Evolutionary conservation across 345 rosid genomes (phyloP).

Genomic region (Citrus cavaleriei): DNA sequence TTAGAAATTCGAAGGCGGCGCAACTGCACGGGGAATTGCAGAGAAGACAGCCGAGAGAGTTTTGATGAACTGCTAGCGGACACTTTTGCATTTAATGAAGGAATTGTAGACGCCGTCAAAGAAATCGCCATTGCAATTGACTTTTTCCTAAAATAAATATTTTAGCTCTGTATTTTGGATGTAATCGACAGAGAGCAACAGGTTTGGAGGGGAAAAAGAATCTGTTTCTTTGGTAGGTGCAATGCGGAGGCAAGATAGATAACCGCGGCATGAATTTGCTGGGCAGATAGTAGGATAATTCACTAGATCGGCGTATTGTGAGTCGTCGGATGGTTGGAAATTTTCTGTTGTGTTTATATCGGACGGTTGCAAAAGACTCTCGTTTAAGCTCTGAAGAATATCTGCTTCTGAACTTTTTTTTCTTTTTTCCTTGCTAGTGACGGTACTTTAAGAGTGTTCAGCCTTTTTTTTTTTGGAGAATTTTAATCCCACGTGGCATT

Average conservation of each 20-base stretch:
- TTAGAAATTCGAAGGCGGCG: conserved; percentile 22
- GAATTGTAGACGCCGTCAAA: conserved; percentile 29
- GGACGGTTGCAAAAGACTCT: not conserved
- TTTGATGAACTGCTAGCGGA: conserved; percentile 13
- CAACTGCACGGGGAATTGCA: conserved; percentile 29
- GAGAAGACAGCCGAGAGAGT: conserved; percentile 27
- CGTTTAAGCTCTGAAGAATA: not conserved
- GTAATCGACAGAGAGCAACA: no score
- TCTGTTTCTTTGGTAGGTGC: no score
- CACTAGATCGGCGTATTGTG: not conserved
- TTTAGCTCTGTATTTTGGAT: no score
- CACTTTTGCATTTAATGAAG: conserved; percentile 18
- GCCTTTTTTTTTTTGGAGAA: not conserved
- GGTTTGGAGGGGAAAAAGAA: no score
- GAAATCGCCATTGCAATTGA: conserved; percentile 49
- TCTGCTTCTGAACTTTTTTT: not conserved
- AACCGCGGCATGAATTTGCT: not conserved
- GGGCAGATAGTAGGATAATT: not conserved
- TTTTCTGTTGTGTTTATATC: not conserved
- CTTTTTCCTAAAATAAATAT: not conserved
- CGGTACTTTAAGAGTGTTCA: not conserved
- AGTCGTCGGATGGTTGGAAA: not conserved
- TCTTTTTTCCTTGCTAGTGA: accelerated
- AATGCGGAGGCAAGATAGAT: not conserved
- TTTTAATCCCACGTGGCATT: not conserved